Evolutionary conservation across 2,329 filamentous ascomycete genomes (phyloP).

Genomic region (Pseudogymnoascus sp.): DNA sequence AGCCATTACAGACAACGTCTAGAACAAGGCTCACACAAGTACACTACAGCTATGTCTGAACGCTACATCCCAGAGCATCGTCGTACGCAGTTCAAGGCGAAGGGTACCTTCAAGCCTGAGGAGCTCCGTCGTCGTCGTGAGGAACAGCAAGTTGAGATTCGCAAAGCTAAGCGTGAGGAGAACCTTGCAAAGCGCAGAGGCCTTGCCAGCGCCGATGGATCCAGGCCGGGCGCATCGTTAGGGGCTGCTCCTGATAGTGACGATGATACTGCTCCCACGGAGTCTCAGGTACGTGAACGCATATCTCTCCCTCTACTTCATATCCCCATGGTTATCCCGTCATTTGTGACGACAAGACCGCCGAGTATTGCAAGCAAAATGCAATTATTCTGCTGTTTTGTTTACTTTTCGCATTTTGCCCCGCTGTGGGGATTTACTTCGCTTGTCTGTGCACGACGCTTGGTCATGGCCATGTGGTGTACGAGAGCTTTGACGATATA

Average conservation of each 20-base stretch:
- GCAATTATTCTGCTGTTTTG: conserved; percentile 12
- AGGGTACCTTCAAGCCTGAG: conserved; percentile 98
- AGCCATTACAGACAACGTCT: conserved; percentile 12
- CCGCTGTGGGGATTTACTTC: conserved; percentile 13
- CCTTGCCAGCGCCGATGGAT: conserved; percentile 70
- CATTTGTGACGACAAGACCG: neutral
- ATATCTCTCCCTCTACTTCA: conserved; percentile 1
- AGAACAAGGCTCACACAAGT: conserved; percentile 13
- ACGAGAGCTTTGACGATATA: conserved; percentile 7
- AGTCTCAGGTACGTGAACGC: conserved; percentile 74
- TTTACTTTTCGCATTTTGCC: conserved; percentile 13
- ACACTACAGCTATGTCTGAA: conserved; percentile 68
- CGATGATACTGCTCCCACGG: conserved; percentile 90
- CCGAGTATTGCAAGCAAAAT: neutral
- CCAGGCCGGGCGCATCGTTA: conserved; percentile 70
- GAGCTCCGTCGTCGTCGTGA: conserved; percentile 96
- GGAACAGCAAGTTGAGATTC: conserved; percentile 98
- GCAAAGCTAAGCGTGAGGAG: conserved; percentile 97
- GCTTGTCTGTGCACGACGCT: conserved; percentile 1
- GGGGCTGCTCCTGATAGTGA: conserved; percentile 93
- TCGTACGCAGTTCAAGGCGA: conserved; percentile 98
- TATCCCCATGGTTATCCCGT: neutral
- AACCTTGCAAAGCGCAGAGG: conserved; percentile 97
- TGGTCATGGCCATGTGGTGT: neutral
- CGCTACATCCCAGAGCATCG: conserved; percentile 99